A percentile compares a stretch with the other conserved stretches of the same genome.
phyloP scores from a whole-genome alignment of 78 protist genomes.

The Planoprotostelium fungivorum region DNA sequence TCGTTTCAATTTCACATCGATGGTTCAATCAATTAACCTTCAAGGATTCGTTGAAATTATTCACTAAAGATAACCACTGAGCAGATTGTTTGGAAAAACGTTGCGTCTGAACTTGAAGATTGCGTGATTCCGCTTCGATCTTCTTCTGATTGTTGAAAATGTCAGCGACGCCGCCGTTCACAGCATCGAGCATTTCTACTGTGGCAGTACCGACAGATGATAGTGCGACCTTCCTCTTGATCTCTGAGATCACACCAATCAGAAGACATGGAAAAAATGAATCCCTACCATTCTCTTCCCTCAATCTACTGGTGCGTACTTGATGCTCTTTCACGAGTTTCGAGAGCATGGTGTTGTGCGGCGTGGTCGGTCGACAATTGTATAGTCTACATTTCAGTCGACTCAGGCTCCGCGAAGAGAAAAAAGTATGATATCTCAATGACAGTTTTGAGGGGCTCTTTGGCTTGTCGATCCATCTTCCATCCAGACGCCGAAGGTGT shows the following conservation, averaged over 20 bases:
- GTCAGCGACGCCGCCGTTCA: conserved; percentile 55
- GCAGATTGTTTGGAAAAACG: conserved; percentile 51
- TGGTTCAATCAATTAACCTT: not conserved
- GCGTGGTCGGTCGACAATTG: not conserved
- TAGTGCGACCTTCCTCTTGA: conserved; percentile 36
- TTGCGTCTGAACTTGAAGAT: conserved; percentile 30
- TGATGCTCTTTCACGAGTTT: conserved; percentile 56
- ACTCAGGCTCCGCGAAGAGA: too few species aligned
- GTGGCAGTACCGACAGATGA: conserved; percentile 36
- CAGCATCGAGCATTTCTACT: conserved; percentile 42
- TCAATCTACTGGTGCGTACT: conserved; percentile 18
- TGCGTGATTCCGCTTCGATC: conserved; percentile 46
- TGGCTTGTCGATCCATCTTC: too few species aligned
- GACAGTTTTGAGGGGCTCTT: too few species aligned
- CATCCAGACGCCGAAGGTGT: too few species aligned
- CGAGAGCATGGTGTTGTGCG: conserved; percentile 19
- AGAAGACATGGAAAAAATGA: not conserved
- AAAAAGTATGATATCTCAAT: too few species aligned
- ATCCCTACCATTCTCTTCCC: conserved; percentile 49
- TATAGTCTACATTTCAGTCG: not conserved
- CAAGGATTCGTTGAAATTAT: conserved; percentile 43
- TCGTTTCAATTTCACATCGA: not conserved
- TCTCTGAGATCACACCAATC: conserved; percentile 10
- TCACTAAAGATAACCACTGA: conserved; percentile 37
- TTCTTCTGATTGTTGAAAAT: conserved; percentile 61